A percentile compares a stretch with the other conserved stretches of the same genome.
These are phyloP conservation scores for Acacia melanoxylon DNA, from an alignment of 306 rosid genomes.

Conservation along the genomic window DNA sequence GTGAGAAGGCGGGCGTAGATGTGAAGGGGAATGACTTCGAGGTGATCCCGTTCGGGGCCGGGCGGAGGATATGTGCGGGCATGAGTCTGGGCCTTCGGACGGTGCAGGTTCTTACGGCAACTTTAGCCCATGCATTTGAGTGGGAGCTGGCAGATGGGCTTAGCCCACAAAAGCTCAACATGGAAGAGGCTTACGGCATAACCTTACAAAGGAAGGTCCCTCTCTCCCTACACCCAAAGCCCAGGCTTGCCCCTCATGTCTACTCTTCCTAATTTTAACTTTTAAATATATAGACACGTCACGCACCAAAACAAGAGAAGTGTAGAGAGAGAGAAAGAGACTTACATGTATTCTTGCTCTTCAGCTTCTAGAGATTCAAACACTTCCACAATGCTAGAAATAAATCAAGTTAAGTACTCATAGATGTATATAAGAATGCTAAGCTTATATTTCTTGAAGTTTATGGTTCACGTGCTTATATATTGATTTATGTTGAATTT, in stretches of 20 bases:
- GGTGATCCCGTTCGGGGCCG: neutral
- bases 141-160: neutral
- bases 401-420: neutral
- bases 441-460: neutral
- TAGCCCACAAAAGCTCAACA: neutral
- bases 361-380: neutral
- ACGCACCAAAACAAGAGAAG: no score
- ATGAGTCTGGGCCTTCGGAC: neutral
- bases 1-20: neutral
- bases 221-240: slow-evolving; percentile 44
- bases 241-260: slow-evolving; percentile 42
- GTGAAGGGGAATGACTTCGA: neutral
- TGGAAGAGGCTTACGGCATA: neutral
- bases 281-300: neutral
- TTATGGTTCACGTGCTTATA: neutral
- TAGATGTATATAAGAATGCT: neutral
- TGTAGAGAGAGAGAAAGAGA: neutral
- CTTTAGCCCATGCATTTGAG: neutral
- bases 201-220: neutral
- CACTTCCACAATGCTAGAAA: neutral
- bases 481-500: neutral
- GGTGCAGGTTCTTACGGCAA: neutral
- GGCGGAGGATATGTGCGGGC: neutral
- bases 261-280: slow-evolving; percentile 23
- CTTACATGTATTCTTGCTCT: neutral